Conservation (phyloP, 1,284 basidiomycete genomes). For the Tranzscheliella williamsii region DNA sequence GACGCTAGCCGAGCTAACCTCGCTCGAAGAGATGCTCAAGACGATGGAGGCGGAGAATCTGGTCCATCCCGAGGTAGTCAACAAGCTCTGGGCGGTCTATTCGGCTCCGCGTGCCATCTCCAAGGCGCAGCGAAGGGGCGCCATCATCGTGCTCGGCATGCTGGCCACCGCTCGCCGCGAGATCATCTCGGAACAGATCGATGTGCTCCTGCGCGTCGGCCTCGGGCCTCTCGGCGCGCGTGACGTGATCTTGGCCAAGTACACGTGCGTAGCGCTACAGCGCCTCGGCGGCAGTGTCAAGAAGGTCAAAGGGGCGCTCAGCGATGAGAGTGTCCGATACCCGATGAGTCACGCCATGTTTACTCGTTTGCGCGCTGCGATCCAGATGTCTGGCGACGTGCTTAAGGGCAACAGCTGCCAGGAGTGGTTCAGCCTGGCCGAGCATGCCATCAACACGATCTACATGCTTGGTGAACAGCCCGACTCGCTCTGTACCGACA, state of each 20-base stretch:
- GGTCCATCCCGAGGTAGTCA: conserved; percentile 80
- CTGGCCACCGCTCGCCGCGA: conserved; percentile 81
- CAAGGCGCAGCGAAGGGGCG: conserved; percentile 81
- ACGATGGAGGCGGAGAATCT: conserved; percentile 84
- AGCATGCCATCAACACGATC: conserved; percentile 94
- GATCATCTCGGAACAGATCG: conserved; percentile 84
- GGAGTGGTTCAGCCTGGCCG: conserved; percentile 81
- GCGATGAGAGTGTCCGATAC: conserved; percentile 82
- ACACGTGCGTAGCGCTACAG: conserved; percentile 90
- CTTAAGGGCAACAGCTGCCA: conserved; percentile 27
- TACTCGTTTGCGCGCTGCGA: conserved; percentile 73
- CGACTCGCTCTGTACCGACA: conserved; percentile 76
- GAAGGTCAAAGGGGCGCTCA: conserved; percentile 83
- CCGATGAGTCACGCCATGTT: conserved; percentile 89
- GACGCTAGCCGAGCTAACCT: conserved; percentile 91
- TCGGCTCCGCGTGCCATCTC: conserved; percentile 64
- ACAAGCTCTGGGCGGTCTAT: conserved; percentile 94
- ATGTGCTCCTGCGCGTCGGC: conserved; percentile 84
- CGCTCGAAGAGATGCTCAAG: conserved; percentile 91
- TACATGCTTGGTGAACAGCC: conserved; percentile 93
- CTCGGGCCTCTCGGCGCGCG: conserved; percentile 73
- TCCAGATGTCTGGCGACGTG: conserved; percentile 30
- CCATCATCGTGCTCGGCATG: conserved; percentile 95
- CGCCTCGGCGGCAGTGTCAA: conserved; percentile 90
- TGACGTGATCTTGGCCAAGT: conserved; percentile 85